Evolutionary conservation across 2,329 filamentous ascomycete species (phyloP).

Genomic region (Didymella lethalis): DNA sequence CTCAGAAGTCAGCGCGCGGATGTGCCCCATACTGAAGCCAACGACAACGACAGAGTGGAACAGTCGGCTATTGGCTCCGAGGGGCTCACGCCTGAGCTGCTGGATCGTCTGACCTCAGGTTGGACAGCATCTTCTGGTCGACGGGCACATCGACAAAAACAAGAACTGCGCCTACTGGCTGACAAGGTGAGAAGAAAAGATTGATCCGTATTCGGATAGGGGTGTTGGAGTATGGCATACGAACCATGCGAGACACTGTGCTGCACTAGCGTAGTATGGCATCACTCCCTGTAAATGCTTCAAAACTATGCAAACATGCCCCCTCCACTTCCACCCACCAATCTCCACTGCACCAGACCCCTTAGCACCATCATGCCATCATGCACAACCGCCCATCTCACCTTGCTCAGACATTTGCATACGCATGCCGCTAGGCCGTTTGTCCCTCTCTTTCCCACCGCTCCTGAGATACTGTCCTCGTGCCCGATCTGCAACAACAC

Average conservation of each 20-base stretch:
- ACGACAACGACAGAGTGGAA: not conserved
- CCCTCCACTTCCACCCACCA: conserved; percentile 42
- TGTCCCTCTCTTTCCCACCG: conserved; percentile 58
- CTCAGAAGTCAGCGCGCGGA: not conserved
- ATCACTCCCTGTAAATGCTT: not conserved
- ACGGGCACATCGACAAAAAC: not conserved
- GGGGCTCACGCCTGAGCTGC: not conserved
- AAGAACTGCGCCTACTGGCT: not conserved
- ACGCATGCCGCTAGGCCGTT: conserved; percentile 64
- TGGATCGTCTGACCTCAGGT: not conserved
- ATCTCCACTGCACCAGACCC: conserved; percentile 51
- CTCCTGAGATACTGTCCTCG: conserved; percentile 44
- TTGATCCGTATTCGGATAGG: not conserved
- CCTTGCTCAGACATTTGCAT: conserved; percentile 62
- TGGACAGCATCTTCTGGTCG: not conserved
- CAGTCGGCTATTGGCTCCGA: not conserved
- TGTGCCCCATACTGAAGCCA: not conserved
- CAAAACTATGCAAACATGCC: conserved; percentile 14
- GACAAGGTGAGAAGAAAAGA: not conserved
- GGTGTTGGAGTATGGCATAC: not conserved
- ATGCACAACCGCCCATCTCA: conserved; percentile 69
- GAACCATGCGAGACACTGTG: not conserved
- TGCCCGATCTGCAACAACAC: conserved; percentile 40
- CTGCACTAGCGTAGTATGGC: conserved; percentile 3
- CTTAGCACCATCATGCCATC: conserved; percentile 66